A percentile compares a stretch with the other conserved stretches of the same genome.
phyloP scores from a whole-genome alignment of 768 basidiomycete genomes.

The Hebeloma cylindrosporum region DNA sequence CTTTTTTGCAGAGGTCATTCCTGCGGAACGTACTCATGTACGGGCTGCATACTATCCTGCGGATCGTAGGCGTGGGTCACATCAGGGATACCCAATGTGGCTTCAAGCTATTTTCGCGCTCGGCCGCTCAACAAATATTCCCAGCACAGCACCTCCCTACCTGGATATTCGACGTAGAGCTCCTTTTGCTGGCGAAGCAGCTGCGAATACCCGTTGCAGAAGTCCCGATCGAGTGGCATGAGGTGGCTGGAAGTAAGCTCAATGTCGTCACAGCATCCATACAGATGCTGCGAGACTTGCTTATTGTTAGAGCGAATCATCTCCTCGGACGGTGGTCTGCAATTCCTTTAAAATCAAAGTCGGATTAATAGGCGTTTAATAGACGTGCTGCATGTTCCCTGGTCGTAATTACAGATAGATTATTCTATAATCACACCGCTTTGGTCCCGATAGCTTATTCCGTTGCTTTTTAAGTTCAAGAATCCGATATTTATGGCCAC shows the following conservation, averaged over 20 bases:
- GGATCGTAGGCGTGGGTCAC: constrained; percentile 85
- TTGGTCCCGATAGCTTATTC: too few relatives aligned
- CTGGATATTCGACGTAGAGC: constrained; percentile 98
- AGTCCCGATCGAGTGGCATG: constrained; percentile 90
- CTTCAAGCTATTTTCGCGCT: constrained; percentile 92
- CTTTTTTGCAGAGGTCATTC: constrained; percentile 68
- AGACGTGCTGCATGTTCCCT: too few relatives aligned
- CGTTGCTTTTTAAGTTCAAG: too few relatives aligned
- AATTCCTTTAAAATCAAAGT: constrained; percentile 23
- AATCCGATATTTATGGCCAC: too few relatives aligned
- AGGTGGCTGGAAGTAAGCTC: constrained; percentile 91
- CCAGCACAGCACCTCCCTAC: constrained; percentile 83
- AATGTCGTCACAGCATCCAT: constrained; percentile 81
- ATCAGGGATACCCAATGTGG: constrained; percentile 96
- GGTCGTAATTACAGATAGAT: too few relatives aligned
- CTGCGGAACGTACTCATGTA: constrained; percentile 94
- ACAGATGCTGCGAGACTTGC: constrained; percentile 86
- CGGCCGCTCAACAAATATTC: constrained; percentile 80
- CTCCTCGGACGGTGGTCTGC: constrained; percentile 73
- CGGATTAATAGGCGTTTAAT: constrained; percentile 28
- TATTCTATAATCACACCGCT: too few relatives aligned
- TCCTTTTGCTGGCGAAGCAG: constrained; percentile 81
- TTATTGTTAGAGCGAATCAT: constrained; percentile 83
- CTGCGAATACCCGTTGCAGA: constrained; percentile 78
- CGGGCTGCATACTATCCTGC: constrained; percentile 84